Evolutionary conservation across 2,329 filamentous ascomycete genomes (phyloP).

Genomic region (Apiospora koreana): DNA sequence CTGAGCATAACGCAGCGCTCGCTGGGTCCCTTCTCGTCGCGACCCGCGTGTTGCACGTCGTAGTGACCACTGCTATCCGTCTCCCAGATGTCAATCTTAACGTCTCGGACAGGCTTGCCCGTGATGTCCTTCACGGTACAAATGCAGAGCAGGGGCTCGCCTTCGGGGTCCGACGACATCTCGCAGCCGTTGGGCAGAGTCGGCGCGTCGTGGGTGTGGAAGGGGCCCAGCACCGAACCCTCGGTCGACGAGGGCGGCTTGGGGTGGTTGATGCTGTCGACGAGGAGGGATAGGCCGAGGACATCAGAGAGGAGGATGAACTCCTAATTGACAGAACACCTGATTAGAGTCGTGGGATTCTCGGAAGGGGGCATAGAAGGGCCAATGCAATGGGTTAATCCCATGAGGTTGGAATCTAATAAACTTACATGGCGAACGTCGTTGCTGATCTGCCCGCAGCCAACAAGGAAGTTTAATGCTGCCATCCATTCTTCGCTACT

Average conservation of each 20-base stretch:
- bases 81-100: slow-evolving; percentile 83
- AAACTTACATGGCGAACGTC: slow-evolving; percentile 68
- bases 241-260: slow-evolving; percentile 72
- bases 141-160: slow-evolving; percentile 71
- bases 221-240: slow-evolving; percentile 79
- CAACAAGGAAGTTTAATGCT: slow-evolving; percentile 70
- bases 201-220: slow-evolving; percentile 79
- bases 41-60: slow-evolving; percentile 73
- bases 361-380: neutral
- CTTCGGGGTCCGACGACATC: slow-evolving; percentile 70
- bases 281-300: slow-evolving; percentile 75
- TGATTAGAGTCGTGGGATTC: neutral
- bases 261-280: slow-evolving; percentile 82
- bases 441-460: slow-evolving; percentile 71
- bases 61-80: slow-evolving; percentile 80
- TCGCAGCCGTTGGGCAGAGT: slow-evolving; percentile 53
- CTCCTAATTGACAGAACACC: slow-evolving; percentile 47
- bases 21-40: slow-evolving; percentile 58
- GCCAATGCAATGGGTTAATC: neutral
- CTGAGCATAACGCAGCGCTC: slow-evolving; percentile 71
- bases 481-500: slow-evolving; percentile 79
- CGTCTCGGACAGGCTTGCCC: slow-evolving; percentile 63
- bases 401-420: too few relatives aligned
- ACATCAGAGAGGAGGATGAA: slow-evolving; percentile 83
- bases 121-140: slow-evolving; percentile 68